Evolutionary conservation across 129 eudicot genomes (phyloP).

Genomic region (Logfia minima): DNA sequence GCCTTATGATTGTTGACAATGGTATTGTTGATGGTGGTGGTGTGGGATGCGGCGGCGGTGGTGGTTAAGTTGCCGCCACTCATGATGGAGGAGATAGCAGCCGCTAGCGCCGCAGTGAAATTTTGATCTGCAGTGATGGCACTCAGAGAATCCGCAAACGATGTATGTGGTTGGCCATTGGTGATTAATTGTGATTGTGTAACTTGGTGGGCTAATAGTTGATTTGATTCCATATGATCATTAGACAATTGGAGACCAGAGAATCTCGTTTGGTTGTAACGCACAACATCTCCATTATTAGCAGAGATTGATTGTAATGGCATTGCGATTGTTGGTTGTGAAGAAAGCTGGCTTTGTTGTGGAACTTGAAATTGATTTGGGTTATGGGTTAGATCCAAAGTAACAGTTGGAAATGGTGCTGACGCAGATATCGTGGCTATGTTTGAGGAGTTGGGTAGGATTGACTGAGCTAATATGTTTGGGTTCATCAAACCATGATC

Average conservation of each 20-base stretch:
- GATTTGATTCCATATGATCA: slow-evolving; percentile 19
- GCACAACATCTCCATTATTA: slow-evolving; percentile 37
- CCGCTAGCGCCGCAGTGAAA: slow-evolving; percentile 85
- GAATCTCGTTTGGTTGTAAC: slow-evolving; percentile 62
- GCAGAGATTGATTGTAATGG: slow-evolving; percentile 35
- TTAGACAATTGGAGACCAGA: slow-evolving; percentile 68
- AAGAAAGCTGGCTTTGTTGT: slow-evolving; percentile 8
- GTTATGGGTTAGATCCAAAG: slow-evolving; percentile 76
- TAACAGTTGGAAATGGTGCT: slow-evolving; percentile 89
- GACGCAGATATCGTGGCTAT: slow-evolving; percentile 92
- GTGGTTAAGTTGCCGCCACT: slow-evolving; percentile 34
- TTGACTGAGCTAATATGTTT: slow-evolving; percentile 65
- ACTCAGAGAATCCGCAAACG: slow-evolving; percentile 57
- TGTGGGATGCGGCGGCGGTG: slow-evolving; percentile 27
- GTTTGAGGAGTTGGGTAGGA: slow-evolving; percentile 63
- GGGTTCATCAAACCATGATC: slow-evolving; percentile 66
- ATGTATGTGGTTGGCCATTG: slow-evolving; percentile 34
- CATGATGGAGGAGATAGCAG: slow-evolving; percentile 79
- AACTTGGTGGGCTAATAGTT: slow-evolving; percentile 24
- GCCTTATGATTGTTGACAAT: slow-evolving; percentile 24
- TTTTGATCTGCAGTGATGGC: slow-evolving; percentile 86
- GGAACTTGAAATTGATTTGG: slow-evolving; percentile 58
- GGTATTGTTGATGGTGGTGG: slow-evolving; percentile 23
- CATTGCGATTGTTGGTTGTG: slow-evolving; percentile 19
- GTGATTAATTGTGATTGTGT: slow-evolving; percentile 34